Conservation (phyloP, 306 rosid genomes). For the Fragaria vesca region DNA sequence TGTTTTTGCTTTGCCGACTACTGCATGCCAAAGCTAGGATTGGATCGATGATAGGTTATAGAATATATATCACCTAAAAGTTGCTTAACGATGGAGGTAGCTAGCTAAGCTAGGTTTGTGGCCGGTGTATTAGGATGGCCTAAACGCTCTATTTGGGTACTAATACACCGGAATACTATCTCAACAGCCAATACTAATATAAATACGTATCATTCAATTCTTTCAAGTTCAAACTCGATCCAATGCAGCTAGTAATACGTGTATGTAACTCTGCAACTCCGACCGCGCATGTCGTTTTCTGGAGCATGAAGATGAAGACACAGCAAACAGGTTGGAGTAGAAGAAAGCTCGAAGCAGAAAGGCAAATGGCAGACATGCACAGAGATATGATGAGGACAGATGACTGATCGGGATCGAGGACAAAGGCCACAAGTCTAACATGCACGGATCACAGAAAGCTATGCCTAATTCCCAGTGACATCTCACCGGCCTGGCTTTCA, state of each 20-base stretch:
- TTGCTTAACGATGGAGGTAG: too few species aligned
- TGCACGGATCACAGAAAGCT: constrained; percentile 8
- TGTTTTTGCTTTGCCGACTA: neutral
- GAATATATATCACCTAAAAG: neutral
- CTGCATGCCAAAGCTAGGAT: neutral
- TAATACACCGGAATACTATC: too few species aligned
- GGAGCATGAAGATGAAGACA: neutral
- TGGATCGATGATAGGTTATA: neutral
- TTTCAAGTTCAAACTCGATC: too few species aligned
- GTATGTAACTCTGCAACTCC: neutral
- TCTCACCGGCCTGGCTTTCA: neutral
- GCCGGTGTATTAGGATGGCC: too few species aligned
- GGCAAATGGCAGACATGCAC: constrained; percentile 14
- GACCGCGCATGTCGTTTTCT: neutral
- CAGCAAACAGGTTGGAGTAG: neutral
- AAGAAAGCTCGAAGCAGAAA: neutral
- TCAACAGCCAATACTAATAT: too few species aligned
- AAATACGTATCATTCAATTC: too few species aligned
- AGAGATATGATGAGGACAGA: neutral
- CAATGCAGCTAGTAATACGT: neutral
- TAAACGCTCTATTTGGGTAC: too few species aligned
- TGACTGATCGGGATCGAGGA: too few species aligned
- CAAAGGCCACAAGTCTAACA: constrained; percentile 7
- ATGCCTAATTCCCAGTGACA: neutral
- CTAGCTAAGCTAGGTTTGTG: too few species aligned